Evolutionary conservation across 345 rosid genomes (phyloP), one percentile per base, ranked within the genome.

Genomic region (Microthlaspi erraticum): DNA sequence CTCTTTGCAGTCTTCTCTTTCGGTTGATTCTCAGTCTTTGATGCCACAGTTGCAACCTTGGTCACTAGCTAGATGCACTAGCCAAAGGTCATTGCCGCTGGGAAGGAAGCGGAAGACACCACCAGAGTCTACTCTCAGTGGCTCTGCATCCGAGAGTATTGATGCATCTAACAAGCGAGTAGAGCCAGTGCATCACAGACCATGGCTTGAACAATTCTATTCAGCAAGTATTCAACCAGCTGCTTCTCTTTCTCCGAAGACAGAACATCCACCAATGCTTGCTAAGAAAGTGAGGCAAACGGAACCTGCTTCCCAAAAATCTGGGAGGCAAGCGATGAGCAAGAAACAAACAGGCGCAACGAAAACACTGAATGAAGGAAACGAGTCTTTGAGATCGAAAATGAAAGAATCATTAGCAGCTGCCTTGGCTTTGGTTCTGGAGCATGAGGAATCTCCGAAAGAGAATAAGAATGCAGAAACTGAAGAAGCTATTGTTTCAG

Each of bases 361-460:
- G 23, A 87, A 76, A 70, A 68, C 58, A 54, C 81, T 62, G 39
- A 72, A 65, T 6, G 96, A 83, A 75, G 78, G 85, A 26, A 72
- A 76, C 42, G 89, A 79, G 44, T 80, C 93, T 45, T 86, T 94
- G 66, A 89, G 98, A 75, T 85, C 88, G 50, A 94, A 89, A 81
- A 84, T 94, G 86, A 87, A 88, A 83, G 97, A 89, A 60, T 87
- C 95, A n/a, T 81, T 94, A 61, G 88, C 86, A 32, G 80, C 86
- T 70, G 99, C 99, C 9, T 64, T 94, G 78, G 88, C 92, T 75
- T 76, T 91, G 83, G 98, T 88, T 46, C 71, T 17, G 9, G 46
- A 63, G 56, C 80, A 78, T 56, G 78, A 79, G 39, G 80, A 79
- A 57, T 26, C 84, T 62, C 50, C 70, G 6, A 74, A 57, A 60